Evolutionary conservation across 208 protist genomes (phyloP).

Genomic region (Herpetomonas muscarum): DNA sequence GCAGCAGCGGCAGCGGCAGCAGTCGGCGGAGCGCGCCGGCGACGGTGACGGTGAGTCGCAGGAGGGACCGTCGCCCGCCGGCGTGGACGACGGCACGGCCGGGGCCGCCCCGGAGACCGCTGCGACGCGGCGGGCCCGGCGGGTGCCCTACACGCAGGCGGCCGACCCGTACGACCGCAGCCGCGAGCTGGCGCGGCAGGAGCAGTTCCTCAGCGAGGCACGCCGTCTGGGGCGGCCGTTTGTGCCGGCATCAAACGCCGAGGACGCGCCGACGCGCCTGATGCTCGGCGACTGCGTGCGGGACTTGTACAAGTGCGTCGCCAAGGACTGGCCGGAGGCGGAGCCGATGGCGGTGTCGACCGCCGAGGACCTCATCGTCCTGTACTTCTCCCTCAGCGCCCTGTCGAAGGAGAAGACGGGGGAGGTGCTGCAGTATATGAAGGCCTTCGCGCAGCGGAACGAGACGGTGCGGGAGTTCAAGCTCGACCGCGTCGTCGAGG

Average conservation of each 20-base stretch:
- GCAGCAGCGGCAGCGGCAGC: neutral
- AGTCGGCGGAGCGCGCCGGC: too few relatives aligned
- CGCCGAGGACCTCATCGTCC: slow-evolving; percentile 84
- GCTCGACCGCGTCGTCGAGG: slow-evolving; percentile 71
- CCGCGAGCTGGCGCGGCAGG: slow-evolving; percentile 56
- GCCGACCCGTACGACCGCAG: slow-evolving; percentile 69
- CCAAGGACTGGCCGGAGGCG: slow-evolving; percentile 65
- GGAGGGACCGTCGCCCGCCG: neutral
- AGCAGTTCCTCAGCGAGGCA: slow-evolving; percentile 64
- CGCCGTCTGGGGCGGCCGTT: slow-evolving; percentile 68
- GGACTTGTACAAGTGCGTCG: slow-evolving; percentile 57
- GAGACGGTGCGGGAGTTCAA: slow-evolving; percentile 54
- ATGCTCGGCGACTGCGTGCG: slow-evolving; percentile 80
- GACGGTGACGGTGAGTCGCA: too few relatives aligned
- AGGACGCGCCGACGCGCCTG: slow-evolving; percentile 66
- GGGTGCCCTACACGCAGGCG: slow-evolving; percentile 16
- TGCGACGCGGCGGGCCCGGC: slow-evolving; percentile 32
- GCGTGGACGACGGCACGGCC: neutral
- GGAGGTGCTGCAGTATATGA: slow-evolving; percentile 83
- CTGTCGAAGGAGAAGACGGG: slow-evolving; percentile 35
- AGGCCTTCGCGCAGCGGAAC: slow-evolving; percentile 49
- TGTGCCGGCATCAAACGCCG: slow-evolving; percentile 38
- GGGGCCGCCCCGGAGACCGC: too few relatives aligned
- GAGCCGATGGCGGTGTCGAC: slow-evolving; percentile 77
- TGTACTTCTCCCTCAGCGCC: slow-evolving; percentile 63